Percentiles rank a stretch among this genome's conserved stretches.
Evolutionary conservation across 2,329 filamentous ascomycete species (phyloP).

Genomic region (Helotiales sp.): DNA sequence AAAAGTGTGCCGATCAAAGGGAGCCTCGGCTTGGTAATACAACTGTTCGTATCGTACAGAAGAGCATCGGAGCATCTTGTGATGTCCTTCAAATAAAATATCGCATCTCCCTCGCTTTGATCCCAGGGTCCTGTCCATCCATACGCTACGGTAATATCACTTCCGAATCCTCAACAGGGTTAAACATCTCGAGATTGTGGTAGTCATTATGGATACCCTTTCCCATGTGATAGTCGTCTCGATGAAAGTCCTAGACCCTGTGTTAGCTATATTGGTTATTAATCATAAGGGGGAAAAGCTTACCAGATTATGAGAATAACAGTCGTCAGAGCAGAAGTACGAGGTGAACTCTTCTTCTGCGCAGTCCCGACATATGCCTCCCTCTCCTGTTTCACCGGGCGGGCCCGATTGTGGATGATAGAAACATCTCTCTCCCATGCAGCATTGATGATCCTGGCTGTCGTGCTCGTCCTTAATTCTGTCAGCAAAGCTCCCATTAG

Average conservation of each 20-base stretch:
- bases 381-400: constrained; percentile 12
- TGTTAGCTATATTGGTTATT: neutral
- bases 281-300: neutral
- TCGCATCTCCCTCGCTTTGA: no score
- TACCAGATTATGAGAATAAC: constrained; percentile 29
- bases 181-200: constrained; percentile 6
- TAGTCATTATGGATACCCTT: constrained; percentile 8
- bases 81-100: no score
- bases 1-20: no score
- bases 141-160: no score
- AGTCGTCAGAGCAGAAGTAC: constrained; percentile 29
- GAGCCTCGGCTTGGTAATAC: no score
- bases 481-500: neutral
- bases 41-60: no score
- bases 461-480: constrained; percentile 25
- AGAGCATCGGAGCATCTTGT: no score
- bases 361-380: constrained; percentile 17
- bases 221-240: neutral
- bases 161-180: constrained; percentile 11
- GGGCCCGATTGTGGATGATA: constrained; percentile 21
- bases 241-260: neutral
- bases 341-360: constrained; percentile 21
- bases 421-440: constrained; percentile 24
- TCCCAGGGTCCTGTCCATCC: no score
- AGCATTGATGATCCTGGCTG: constrained; percentile 24